Conservation (phyloP, 495 filamentous ascomycete species). For the Gamarada debralockiae region DNA sequence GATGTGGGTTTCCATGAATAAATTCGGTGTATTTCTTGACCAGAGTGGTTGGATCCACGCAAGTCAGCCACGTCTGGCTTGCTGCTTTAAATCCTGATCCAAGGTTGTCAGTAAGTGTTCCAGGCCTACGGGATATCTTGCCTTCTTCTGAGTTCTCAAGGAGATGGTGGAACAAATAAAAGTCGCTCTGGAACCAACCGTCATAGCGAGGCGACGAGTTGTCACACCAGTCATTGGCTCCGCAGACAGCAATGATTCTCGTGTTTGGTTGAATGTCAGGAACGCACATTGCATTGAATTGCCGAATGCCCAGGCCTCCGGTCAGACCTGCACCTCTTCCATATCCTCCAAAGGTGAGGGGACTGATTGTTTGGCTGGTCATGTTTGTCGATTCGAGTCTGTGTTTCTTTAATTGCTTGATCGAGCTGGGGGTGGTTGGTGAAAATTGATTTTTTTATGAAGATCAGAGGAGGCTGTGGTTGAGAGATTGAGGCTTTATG, state of each 20-base stretch:
- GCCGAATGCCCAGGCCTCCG: conserved; percentile 10
- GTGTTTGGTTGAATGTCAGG: conserved; percentile 24
- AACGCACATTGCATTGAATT: conserved; percentile 14
- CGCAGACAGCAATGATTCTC: conserved; percentile 25
- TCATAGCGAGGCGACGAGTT: conserved; percentile 17
- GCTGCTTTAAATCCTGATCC: too few relatives aligned
- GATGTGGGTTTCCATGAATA: conserved; percentile 23
- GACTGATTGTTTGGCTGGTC: neutral
- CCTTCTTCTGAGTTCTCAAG: too few relatives aligned
- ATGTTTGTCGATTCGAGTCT: too few relatives aligned
- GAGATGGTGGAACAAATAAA: conserved; percentile 28
- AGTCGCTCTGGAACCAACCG: conserved; percentile 28
- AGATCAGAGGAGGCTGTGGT: too few relatives aligned
- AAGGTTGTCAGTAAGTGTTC: too few relatives aligned
- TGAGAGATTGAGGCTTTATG: too few relatives aligned
- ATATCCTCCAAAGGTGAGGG: conserved; percentile 11
- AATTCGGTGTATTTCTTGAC: conserved; percentile 21
- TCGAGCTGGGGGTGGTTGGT: too few relatives aligned
- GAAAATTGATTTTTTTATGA: too few relatives aligned
- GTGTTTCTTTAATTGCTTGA: too few relatives aligned
- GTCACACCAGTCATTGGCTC: conserved; percentile 8
- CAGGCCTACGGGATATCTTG: too few relatives aligned
- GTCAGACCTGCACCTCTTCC: conserved; percentile 10
- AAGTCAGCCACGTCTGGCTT: conserved; percentile 25
- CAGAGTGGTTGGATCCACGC: conserved; percentile 19